Conservation (phyloP, 2,329 filamentous ascomycete species). For the Arthrinium phaeospermum region DNA sequence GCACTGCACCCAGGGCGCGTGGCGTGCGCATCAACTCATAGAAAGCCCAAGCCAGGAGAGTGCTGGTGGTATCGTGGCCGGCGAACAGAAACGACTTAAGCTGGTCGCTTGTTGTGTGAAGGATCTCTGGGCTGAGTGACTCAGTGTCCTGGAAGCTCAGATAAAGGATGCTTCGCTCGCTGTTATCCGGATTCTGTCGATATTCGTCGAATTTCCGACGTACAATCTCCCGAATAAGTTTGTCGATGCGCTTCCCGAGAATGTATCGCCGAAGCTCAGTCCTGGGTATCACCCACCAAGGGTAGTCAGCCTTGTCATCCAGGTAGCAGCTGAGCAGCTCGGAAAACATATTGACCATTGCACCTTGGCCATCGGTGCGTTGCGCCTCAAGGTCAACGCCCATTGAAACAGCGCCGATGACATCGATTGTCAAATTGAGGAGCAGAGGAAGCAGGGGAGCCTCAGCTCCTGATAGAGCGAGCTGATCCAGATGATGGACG, state of each 20-base stretch:
- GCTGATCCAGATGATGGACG: conserved; percentile 33
- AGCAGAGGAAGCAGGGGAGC: conserved; percentile 35
- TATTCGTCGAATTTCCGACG: background rate
- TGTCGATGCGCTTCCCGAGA: conserved; percentile 31
- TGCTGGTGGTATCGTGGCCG: background rate
- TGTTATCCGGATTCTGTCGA: background rate
- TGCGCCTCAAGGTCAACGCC: conserved; percentile 43
- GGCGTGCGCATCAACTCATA: background rate
- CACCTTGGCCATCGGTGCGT: conserved; percentile 32
- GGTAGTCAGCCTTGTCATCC: conserved; percentile 29
- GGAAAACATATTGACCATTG: conserved; percentile 39
- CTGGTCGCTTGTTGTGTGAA: background rate
- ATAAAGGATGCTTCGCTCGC: background rate
- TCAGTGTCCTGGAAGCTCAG: background rate
- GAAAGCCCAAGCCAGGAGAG: background rate
- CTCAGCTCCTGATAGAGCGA: conserved; percentile 33
- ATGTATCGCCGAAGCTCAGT: conserved; percentile 23
- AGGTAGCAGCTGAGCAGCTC: conserved; percentile 35
- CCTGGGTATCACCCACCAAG: conserved; percentile 30
- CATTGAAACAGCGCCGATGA: conserved; percentile 44
- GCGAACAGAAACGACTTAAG: background rate
- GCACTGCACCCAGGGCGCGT: background rate
- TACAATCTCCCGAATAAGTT: background rate
- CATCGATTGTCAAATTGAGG: conserved; percentile 45
- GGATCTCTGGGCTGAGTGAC: background rate